Evolutionary conservation across 192 early-diverging fungal genomes (phyloP).

Genomic region (Coemansia furcata): DNA sequence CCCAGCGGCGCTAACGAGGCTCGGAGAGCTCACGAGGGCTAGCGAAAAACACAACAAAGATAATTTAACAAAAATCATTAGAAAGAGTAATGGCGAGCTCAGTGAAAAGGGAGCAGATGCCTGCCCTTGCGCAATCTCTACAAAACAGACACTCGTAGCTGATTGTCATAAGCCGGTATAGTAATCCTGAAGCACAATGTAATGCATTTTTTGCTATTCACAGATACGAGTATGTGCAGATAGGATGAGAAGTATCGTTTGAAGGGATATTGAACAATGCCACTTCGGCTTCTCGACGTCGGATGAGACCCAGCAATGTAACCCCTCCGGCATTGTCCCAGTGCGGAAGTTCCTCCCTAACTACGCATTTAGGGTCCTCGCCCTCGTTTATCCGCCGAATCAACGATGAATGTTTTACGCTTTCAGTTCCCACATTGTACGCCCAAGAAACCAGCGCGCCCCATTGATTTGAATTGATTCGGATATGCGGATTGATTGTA

Average conservation of each 20-base stretch:
- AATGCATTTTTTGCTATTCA: background rate
- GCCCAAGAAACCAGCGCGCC: conserved; percentile 37
- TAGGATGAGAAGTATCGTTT: conserved; percentile 1
- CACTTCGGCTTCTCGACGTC: conserved; percentile 15
- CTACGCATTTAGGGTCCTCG: conserved; percentile 9
- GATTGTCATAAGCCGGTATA: background rate
- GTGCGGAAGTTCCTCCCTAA: conserved; percentile 18
- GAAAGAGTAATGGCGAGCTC: background rate
- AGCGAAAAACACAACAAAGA: background rate
- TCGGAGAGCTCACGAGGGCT: background rate
- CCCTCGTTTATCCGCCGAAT: conserved; percentile 17
- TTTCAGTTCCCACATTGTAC: conserved; percentile 29
- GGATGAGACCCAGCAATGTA: conserved; percentile 11
- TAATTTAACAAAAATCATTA: background rate
- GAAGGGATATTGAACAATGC: conserved; percentile 6
- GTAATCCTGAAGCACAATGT: background rate
- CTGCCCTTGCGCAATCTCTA: background rate
- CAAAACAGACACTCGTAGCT: background rate
- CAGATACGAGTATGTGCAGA: background rate
- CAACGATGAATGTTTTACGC: conserved; percentile 6
- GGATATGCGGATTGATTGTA: background rate
- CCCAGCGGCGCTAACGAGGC: background rate
- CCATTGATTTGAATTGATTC: conserved; percentile 36
- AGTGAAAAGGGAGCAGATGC: background rate
- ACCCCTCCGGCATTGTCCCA: conserved; percentile 15